Base-by-base conservation (phyloP, 73 alveolate species). In the Paramecium bursaria region DNA sequence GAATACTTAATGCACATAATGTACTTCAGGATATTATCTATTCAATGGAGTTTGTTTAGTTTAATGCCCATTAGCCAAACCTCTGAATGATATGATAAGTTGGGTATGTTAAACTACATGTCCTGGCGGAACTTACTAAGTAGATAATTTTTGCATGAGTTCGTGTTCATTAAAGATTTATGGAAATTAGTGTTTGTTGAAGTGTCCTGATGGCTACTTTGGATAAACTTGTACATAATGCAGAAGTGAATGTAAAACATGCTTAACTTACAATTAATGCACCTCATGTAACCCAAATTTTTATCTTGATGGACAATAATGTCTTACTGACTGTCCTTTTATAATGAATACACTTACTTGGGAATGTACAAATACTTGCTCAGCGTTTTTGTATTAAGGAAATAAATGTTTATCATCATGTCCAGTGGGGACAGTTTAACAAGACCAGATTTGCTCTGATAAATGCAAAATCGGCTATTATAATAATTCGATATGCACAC, bases 191-290 rank as follows among this genome's bases (percentile, higher is more conserved):
- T 51, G 74, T 21, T 21, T 51, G 13, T 11, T 11, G 4, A 19
- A 51, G 1, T 51, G 74, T 51, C 74, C 74, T 4, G 23, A 51
- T 21, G 74, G 74, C 23, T 51, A 51, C 27, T 51, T 26, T 51
- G 74, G 74, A 0, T 26, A 51, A 15, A 21, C 27, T 11, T 51
- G 74, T 51, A 51, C 23, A 22, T 44, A 33, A 4, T 51, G 74
- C n/a, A 51, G 27, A 51, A 25, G 23, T 13, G 74, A 51, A 22
- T 51, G 74, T 22, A 51, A 51, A 22, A 44, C 74, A 11, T 51
- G 74, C n/a, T 26, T 26, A 25, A 44, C 23, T 22, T 51, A 25
- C 27, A 51, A 51, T 51, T 11, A 25, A 0, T 51, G 74, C 13
- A 51, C 74, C 13, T 33, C 23, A 51, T 51, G 74, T 15, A 25